Percentiles rank a stretch among this genome's conserved stretches.
phyloP scores from a whole-genome alignment of 352 stramenopile species.

The Thraustotheca clavata region DNA sequence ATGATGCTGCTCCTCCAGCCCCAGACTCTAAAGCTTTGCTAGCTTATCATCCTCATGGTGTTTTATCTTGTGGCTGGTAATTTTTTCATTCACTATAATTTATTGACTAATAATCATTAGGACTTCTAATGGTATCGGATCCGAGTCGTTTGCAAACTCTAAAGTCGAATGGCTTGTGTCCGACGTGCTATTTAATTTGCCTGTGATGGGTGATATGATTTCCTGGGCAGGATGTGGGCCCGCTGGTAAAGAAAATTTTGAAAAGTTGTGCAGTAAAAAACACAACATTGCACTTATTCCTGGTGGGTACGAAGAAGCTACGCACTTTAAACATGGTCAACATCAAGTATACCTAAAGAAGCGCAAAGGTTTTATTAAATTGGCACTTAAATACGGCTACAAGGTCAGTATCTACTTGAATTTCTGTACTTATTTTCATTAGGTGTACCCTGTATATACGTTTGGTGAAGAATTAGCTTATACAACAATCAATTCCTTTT shows the following conservation, averaged over 20 bases:
- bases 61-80: constrained; percentile 42
- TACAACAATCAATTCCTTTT: constrained; percentile 72
- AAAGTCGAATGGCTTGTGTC: constrained; percentile 52
- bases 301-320: constrained; percentile 92
- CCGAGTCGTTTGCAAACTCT: neutral
- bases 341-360: constrained; percentile 89
- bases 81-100: neutral
- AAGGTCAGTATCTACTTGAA: constrained; percentile 38
- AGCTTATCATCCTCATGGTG: constrained; percentile 58
- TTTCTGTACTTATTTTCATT: constrained; percentile 64
- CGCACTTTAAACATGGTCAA: constrained; percentile 62
- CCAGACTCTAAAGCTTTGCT: constrained; percentile 39
- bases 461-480: constrained; percentile 89
- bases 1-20: constrained; percentile 27
- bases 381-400: constrained; percentile 87
- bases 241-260: constrained; percentile 43
- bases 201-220: constrained; percentile 51
- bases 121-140: constrained; percentile 2
- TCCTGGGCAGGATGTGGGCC: constrained; percentile 54
- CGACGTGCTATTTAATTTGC: constrained; percentile 60
- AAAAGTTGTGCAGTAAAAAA: constrained; percentile 33
- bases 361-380: constrained; percentile 89
- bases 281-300: constrained; percentile 77
- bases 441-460: constrained; percentile 83
- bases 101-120: neutral